Percentiles rank a stretch among this genome's conserved stretches.
Conservation (phyloP, 345 rosid species). For the Alliaria petiolata region DNA sequence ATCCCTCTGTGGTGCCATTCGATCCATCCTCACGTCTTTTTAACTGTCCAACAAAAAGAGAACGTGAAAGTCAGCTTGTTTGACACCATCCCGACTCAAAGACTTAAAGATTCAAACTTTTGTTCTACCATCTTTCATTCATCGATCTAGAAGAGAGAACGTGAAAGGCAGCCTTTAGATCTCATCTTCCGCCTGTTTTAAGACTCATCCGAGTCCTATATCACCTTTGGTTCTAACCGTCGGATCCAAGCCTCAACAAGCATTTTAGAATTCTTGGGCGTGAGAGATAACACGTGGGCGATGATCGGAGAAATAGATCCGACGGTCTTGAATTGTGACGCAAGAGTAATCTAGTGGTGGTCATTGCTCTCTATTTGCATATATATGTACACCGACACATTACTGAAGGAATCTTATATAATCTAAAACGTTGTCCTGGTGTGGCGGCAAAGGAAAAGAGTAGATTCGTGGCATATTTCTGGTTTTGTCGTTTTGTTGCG, state of each 20-base stretch:
- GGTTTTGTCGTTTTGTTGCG: not conserved
- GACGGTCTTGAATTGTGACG: not conserved
- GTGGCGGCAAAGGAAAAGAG: not conserved
- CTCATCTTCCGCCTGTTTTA: too few species aligned
- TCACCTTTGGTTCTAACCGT: slow-evolving; percentile 5
- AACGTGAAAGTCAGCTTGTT: too few species aligned
- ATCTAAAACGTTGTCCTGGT: not conserved
- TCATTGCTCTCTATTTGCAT: slow-evolving; percentile 9
- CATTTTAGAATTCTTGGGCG: not conserved
- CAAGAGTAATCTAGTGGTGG: slow-evolving; percentile 8
- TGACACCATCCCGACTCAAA: too few species aligned
- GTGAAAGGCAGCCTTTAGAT: too few species aligned
- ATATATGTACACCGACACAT: not conserved
- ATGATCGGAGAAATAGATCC: not conserved
- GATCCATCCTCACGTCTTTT: too few species aligned
- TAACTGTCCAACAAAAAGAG: too few species aligned
- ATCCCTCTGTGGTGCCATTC: too few species aligned
- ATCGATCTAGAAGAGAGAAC: too few species aligned
- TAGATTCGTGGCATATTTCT: slow-evolving; percentile 23
- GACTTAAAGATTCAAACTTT: too few species aligned
- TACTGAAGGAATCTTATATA: too few species aligned
- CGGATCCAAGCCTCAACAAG: slow-evolving; percentile 11
- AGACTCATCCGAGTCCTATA: too few species aligned
- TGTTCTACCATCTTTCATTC: too few species aligned
- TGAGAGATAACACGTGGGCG: not conserved